phyloP scores from a whole-genome alignment of 108 stramenopile genomes.

The Chaetoceros muelleri region DNA sequence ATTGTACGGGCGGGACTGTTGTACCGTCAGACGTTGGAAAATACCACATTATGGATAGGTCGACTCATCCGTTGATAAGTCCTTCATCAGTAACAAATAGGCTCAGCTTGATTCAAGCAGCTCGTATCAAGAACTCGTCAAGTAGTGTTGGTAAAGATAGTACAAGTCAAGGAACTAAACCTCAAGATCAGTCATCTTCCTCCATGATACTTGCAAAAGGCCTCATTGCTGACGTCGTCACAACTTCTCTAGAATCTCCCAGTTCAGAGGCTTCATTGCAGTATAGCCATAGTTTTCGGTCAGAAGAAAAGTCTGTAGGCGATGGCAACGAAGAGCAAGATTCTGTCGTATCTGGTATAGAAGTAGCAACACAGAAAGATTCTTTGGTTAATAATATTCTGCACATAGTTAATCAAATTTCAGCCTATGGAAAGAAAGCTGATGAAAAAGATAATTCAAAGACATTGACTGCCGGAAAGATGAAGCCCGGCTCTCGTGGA shows the following conservation, averaged over 20 bases:
- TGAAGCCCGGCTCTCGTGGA: neutral
- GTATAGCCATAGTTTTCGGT: neutral
- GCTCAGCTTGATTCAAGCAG: conserved; percentile 54
- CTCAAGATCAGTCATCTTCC: neutral
- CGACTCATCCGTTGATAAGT: conserved; percentile 65
- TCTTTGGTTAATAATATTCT: neutral
- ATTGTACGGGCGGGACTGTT: conserved; percentile 71
- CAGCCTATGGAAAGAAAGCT: neutral
- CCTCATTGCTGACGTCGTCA: neutral
- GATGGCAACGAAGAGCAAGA: neutral
- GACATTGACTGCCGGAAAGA: neutral
- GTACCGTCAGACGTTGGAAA: conserved; percentile 59
- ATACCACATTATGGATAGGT: conserved; percentile 83
- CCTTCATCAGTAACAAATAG: conserved; percentile 68
- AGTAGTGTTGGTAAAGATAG: neutral
- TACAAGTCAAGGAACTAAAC: neutral
- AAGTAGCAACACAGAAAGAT: neutral
- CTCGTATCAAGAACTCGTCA: conserved; percentile 22
- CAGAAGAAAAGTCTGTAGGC: neutral
- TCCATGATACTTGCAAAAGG: neutral
- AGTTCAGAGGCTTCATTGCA: neutral
- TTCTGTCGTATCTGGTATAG: neutral
- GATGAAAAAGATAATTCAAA: neutral
- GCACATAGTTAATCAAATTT: neutral
- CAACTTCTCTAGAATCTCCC: neutral